Evolutionary conservation across 2,329 filamentous ascomycete species (phyloP).

Genomic region (Pseudogymnoascus pannorum): DNA sequence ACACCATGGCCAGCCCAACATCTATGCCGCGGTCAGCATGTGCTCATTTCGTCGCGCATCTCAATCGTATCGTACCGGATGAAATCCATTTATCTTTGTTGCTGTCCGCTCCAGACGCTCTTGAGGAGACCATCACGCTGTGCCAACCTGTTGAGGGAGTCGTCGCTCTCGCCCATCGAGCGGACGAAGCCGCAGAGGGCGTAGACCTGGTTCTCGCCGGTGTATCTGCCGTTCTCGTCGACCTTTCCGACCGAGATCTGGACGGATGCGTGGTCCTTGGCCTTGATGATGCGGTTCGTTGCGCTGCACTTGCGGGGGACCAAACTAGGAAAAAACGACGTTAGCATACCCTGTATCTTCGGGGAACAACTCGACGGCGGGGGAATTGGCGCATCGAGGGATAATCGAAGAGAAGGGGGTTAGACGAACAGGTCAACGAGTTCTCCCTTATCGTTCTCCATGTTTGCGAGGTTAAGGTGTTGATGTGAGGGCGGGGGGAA

Average conservation of each 20-base stretch:
- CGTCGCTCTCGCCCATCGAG: conserved; percentile 96
- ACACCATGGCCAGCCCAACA: conserved; percentile 9
- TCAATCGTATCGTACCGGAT: conserved; percentile 22
- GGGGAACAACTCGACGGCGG: conserved; percentile 11
- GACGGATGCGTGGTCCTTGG: conserved; percentile 98
- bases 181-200: conserved; percentile 96
- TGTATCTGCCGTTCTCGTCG: conserved; percentile 92
- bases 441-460: conserved; percentile 99
- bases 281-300: conserved; percentile 99
- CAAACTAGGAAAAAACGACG: conserved; percentile 53
- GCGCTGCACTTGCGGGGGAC: conserved; percentile 98
- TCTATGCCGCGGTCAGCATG: conserved; percentile 6
- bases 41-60: background rate
- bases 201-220: conserved; percentile 95
- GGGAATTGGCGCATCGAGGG: conserved; percentile 9
- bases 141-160: conserved; percentile 88
- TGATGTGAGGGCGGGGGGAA: conserved; percentile 26
- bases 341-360: conserved; percentile 13
- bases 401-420: background rate
- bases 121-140: conserved; percentile 97
- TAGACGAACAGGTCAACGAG: conserved; percentile 91
- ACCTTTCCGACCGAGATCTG: conserved; percentile 97
- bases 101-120: conserved; percentile 76
- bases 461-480: conserved; percentile 49
- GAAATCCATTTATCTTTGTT: conserved; percentile 28